A percentile compares a stretch with the other conserved stretches of the same genome.
Conservation (phyloP, 352 stramenopile genomes). For the Blastocystis sp. region DNA sequence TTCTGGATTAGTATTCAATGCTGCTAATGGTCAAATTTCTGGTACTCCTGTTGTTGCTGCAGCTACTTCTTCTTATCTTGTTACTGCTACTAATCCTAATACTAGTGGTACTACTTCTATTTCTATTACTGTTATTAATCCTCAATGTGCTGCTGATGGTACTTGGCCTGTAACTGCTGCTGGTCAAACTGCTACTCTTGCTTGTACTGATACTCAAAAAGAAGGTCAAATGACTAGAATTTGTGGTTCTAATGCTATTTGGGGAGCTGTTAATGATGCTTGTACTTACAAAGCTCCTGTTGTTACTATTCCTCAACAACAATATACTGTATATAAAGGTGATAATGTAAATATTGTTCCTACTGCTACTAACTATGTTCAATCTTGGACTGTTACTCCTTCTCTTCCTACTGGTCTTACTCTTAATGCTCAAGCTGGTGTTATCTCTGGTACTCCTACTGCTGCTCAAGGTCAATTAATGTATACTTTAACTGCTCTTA, state of each 20-base stretch:
- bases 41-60: conserved; percentile 11
- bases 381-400: conserved; percentile 22
- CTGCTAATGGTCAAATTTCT: conserved; percentile 9
- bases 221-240: conserved; percentile 6
- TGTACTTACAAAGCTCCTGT: conserved; percentile 34
- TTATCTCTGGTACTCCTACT: conserved; percentile 16
- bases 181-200: conserved; percentile 15
- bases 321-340: conserved; percentile 5
- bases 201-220: conserved; percentile 10
- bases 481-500: conserved; percentile 8
- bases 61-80: neutral
- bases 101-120: conserved; percentile 14
- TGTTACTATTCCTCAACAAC: neutral
- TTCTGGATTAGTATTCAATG: neutral
- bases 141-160: conserved; percentile 4
- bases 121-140: conserved; percentile 10
- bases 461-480: neutral
- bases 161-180: conserved; percentile 22
- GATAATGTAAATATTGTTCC: conserved; percentile 11
- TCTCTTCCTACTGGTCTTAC: conserved; percentile 5
- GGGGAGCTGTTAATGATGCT: conserved; percentile 5
- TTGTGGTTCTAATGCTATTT: neutral
- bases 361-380: conserved; percentile 15
- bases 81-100: conserved; percentile 13
- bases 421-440: conserved; percentile 9